These are phyloP conservation scores for Talaromyces adpressus DNA, from an alignment of 495 filamentous ascomycete genomes.

Conservation along the genomic window DNA sequence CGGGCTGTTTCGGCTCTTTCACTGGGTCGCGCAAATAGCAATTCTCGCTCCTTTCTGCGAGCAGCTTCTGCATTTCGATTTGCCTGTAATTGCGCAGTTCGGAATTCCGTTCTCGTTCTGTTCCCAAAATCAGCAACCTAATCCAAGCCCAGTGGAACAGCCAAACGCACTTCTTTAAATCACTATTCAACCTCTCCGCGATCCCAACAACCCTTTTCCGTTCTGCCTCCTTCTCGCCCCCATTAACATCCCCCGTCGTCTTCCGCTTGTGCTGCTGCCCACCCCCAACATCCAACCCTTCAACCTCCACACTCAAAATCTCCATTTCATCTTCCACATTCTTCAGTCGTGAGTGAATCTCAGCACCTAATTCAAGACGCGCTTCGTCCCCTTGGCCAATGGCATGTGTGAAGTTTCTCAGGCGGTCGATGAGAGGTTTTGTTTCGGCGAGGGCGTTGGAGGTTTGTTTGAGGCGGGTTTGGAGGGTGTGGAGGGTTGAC, in stretches of 20 bases:
- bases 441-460: slow-evolving; percentile 61
- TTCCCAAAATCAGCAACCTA: slow-evolving; percentile 10
- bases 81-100: slow-evolving; percentile 76
- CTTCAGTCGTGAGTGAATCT: slow-evolving; percentile 76
- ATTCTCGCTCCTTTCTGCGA: slow-evolving; percentile 66
- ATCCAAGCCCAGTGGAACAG: background rate
- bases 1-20: slow-evolving; percentile 25
- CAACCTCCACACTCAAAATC: slow-evolving; percentile 68
- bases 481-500: slow-evolving; percentile 51
- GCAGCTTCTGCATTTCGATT: slow-evolving; percentile 68
- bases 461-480: slow-evolving; percentile 59
- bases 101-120: slow-evolving; percentile 69
- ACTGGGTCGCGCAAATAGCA: slow-evolving; percentile 55
- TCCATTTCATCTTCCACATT: slow-evolving; percentile 86
- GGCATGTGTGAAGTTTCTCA: slow-evolving; percentile 62
- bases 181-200: slow-evolving; percentile 53
- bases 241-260: slow-evolving; percentile 20
- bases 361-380: slow-evolving; percentile 67
- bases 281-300: slow-evolving; percentile 48
- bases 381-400: slow-evolving; percentile 54
- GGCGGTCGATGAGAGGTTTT: slow-evolving; percentile 65
- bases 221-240: slow-evolving; percentile 45
- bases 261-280: slow-evolving; percentile 24
- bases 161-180: slow-evolving; percentile 56
- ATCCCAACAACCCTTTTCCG: slow-evolving; percentile 55